These are phyloP conservation scores for Phellopilus nigrolimitatus DNA, from an alignment of 1,284 basidiomycete species.

Conservation along the genomic window DNA sequence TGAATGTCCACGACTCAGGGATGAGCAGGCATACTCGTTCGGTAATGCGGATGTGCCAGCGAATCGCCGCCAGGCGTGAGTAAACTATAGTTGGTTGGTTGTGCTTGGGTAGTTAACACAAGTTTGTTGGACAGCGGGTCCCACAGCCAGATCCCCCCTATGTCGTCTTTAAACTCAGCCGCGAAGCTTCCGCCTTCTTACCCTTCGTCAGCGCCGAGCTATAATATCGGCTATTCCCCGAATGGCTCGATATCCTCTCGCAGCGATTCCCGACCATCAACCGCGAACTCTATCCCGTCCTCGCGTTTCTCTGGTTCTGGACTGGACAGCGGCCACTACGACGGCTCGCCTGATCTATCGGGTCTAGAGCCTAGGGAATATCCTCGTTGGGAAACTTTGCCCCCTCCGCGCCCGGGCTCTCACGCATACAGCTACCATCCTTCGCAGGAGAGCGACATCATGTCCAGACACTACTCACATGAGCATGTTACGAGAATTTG, in stretches of 20 bases:
- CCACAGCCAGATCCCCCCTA: background rate
- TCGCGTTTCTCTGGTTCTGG: slow-evolving; percentile 24
- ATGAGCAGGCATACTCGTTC: slow-evolving; percentile 10
- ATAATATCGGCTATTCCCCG: slow-evolving; percentile 9
- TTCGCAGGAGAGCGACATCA: slow-evolving; percentile 3
- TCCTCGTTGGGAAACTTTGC: slow-evolving; percentile 27
- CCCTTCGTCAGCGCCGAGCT: slow-evolving; percentile 4
- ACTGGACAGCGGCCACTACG: slow-evolving; percentile 43
- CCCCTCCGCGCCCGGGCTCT: slow-evolving; percentile 6
- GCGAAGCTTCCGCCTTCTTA: slow-evolving; percentile 3
- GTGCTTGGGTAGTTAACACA: background rate
- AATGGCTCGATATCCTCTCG: slow-evolving; percentile 17
- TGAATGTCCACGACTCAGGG: slow-evolving; percentile 8
- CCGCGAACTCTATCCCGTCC: slow-evolving; percentile 34
- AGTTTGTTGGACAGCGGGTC: background rate
- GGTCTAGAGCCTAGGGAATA: slow-evolving; percentile 53
- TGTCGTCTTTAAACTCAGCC: slow-evolving; percentile 6
- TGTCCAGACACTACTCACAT: slow-evolving; percentile 8
- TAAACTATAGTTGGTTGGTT: background rate
- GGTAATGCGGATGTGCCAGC: background rate
- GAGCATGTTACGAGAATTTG: slow-evolving; percentile 12
- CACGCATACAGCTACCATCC: slow-evolving; percentile 11
- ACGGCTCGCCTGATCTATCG: slow-evolving; percentile 29
- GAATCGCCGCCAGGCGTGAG: slow-evolving; percentile 18
- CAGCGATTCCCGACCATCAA: slow-evolving; percentile 49